Base-by-base conservation (phyloP, 2,329 filamentous ascomycete species). In the Colletotrichum scovillei region DNA sequence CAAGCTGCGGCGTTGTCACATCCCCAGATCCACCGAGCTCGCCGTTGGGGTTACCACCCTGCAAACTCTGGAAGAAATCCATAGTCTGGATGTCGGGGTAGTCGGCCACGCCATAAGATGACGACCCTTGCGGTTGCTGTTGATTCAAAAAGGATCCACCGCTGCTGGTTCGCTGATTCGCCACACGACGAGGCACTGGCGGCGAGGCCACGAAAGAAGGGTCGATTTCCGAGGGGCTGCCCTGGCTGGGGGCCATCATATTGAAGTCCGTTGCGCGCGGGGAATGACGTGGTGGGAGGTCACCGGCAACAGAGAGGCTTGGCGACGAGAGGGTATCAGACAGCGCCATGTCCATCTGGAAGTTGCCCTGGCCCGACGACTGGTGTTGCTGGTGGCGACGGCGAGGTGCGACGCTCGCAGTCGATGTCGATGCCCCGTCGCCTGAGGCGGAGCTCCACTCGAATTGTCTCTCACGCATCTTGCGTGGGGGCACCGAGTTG, bases 1-100 rank as follows among this genome's bases (percentile, higher is more conserved):
- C 91, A 77, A 92, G 85, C 81, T 89, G 86, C 75, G 85, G 79
- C 76, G 89, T 82, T 49, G 88, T 78, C 74, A 82, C 75, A 75
- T 81, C 73, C 69, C 72, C 69, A 24, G 74, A 63, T 35, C 74
- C 72, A 74, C 76, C 70, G 67, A 78, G 74, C 12, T 74, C 64
- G 66, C 78, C 71, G 32, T 76, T 76, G 8, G 67, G 73, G 62
- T 76, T 77, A 8, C 78, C 77, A 24, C 81, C 80, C 74, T 82
- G 82, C n/a, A 89, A 77, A 56, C 79, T 84, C 74, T 89, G 87
- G 52, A 89, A 79, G 75, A 88, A 90, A 53, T 90, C 89, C 83
- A 90, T 86, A 19, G 84, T 82, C 76, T 88, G 87, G 46, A 88
- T 80, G 64, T 90, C 88, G 3, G 84, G 80, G 46, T 87, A 87